Evolutionary conservation across 2,329 filamentous ascomycete species (phyloP), one percentile per base, ranked within the genome.

Genomic region (Beauveria rudraprayagi): DNA sequence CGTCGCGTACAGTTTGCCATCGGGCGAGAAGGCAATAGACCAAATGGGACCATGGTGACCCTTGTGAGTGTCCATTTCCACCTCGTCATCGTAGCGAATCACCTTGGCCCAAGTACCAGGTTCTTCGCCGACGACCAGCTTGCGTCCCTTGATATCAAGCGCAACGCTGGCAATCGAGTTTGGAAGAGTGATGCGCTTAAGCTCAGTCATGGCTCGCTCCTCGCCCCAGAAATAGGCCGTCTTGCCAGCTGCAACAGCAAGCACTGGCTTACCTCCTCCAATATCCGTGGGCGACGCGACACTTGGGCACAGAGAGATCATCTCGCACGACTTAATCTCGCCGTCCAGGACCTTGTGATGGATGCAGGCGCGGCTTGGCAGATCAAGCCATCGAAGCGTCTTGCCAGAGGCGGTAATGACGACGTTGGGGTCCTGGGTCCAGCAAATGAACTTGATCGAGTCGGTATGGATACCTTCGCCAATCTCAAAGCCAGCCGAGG

Each of bases 31-130:
- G 61, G 89, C 88, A 63, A 95, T 87, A 6, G 92, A 96, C 94
- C 94, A 99, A 64, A 99, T 94, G 1, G 93, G 93, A 1, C 94
- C 94, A 70, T 99, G 94, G 68, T 99, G 94, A 26, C 94, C 94
- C 76, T 97, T 97, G 77, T 96, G 91, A 14, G 93, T 88, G 72
- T 97, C 94, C 48, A 97, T 78, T 73, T 96, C 92, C 66, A 83
- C 82, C 67, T 89, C 89, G 55, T 88, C 87, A 62, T 97, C 91
- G 75, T 92, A 93, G 69, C 92, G 86, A 77, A 96, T 95, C 6
- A 97, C 89, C 63, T 91, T 87, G n/a, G 94, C 93, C 93, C 93
- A 99, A 0, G 94, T 97, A 70, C 96, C 93, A 44, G 88, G 89
- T 64, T 90, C 89, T 72, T 92, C 91, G 63, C 94, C 94, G 19